Percentiles rank a stretch among this genome's conserved stretches.
Evolutionary conservation across 352 stramenopile genomes (phyloP).

Genomic region (Aphanomyces cochlioides): DNA sequence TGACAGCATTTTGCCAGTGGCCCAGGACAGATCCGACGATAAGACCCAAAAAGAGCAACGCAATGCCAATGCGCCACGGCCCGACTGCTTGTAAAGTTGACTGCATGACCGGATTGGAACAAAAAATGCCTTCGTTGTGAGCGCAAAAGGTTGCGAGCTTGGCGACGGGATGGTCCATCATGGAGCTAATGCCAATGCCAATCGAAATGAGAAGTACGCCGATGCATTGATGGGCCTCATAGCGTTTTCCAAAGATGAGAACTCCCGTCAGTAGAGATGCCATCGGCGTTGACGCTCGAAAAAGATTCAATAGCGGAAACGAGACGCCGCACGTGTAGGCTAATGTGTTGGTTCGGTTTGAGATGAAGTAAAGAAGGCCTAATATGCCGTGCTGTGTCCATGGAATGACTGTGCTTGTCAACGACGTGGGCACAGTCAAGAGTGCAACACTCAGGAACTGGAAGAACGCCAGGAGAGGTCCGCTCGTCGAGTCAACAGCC

Average conservation of each 20-base stretch:
- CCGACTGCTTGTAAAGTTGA: neutral
- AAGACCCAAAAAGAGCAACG: slow-evolving; percentile 5
- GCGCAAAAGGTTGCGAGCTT: slow-evolving; percentile 21
- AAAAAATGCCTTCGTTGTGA: slow-evolving; percentile 2
- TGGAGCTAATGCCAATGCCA: slow-evolving; percentile 10
- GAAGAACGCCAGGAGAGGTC: slow-evolving; percentile 16
- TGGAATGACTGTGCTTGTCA: neutral
- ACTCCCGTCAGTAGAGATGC: slow-evolving; percentile 19
- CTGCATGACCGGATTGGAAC: neutral
- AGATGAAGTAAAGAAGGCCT: slow-evolving; percentile 15
- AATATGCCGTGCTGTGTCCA: slow-evolving; percentile 1
- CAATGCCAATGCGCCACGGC: slow-evolving; percentile 24
- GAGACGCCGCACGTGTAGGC: slow-evolving; percentile 20
- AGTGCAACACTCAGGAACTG: slow-evolving; percentile 24
- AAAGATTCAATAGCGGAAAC: slow-evolving; percentile 26
- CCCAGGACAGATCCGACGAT: slow-evolving; percentile 23
- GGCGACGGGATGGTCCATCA: slow-evolving; percentile 18
- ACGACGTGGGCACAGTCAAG: slow-evolving; percentile 8
- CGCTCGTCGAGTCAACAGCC: slow-evolving; percentile 4
- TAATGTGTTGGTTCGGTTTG: slow-evolving; percentile 18
- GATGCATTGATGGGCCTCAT: slow-evolving; percentile 10
- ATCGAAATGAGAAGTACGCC: slow-evolving; percentile 24
- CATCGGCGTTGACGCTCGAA: slow-evolving; percentile 18
- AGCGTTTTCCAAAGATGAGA: slow-evolving; percentile 18
- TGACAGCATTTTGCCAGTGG: slow-evolving; percentile 20